Conservation (phyloP, 192 early-diverging fungal genomes). For the Kappamyces sp. region DNA sequence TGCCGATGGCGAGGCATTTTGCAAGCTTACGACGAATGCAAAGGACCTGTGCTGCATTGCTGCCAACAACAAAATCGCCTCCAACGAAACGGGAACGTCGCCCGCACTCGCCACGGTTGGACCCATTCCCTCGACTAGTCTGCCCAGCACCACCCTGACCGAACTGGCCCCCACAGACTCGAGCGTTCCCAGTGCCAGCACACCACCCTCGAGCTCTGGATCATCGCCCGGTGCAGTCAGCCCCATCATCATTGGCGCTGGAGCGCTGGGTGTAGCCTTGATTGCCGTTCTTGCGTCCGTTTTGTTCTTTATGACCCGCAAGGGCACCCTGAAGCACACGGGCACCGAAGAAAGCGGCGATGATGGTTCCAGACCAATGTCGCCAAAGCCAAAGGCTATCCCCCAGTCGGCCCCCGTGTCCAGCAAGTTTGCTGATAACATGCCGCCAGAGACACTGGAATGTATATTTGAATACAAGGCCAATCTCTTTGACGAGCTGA, state of each 20-base stretch:
- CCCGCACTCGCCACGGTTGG: too few relatives aligned
- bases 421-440: background rate
- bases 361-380: constrained; percentile 9
- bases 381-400: background rate
- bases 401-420: constrained; percentile 3
- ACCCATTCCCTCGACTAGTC: too few relatives aligned
- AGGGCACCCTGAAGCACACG: background rate
- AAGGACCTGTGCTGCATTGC: too few relatives aligned
- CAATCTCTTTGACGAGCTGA: constrained; percentile 37
- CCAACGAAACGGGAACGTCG: too few relatives aligned
- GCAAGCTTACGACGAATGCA: too few relatives aligned
- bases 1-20: too few relatives aligned
- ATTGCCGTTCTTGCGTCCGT: constrained; percentile 10
- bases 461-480: constrained; percentile 40
- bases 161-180: too few relatives aligned
- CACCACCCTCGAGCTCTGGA: too few relatives aligned
- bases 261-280: constrained; percentile 10
- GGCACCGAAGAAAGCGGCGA: background rate
- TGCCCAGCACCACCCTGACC: too few relatives aligned
- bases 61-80: too few relatives aligned
- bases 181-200: too few relatives aligned
- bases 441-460: constrained; percentile 31
- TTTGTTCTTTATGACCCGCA: constrained; percentile 3
- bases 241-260: constrained; percentile 7
- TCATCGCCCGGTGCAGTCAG: background rate